Percentiles rank a stretch among this genome's conserved stretches.
These are phyloP conservation scores for Didymella arachidicola DNA, from an alignment of 2,329 filamentous ascomycete species.

Conservation along the genomic window DNA sequence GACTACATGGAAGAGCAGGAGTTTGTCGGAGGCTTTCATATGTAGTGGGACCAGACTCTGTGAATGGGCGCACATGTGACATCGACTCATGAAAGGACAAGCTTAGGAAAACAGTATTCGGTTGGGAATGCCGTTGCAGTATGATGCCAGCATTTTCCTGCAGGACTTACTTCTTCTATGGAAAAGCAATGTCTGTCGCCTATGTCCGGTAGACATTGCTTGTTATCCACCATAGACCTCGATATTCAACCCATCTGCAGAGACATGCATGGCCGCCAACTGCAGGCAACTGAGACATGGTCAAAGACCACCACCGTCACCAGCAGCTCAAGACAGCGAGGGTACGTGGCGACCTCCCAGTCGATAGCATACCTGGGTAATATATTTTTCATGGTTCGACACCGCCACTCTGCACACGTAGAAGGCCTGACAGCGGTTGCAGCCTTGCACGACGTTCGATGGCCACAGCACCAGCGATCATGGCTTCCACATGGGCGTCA, in stretches of 20 bases:
- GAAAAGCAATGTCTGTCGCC: not conserved
- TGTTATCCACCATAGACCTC: no score
- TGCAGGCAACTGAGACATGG: slow-evolving; percentile 1
- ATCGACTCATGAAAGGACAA: not conserved
- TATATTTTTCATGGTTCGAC: not conserved
- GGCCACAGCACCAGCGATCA: slow-evolving; percentile 1
- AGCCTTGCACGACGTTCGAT: slow-evolving; percentile 2
- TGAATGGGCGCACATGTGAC: not conserved
- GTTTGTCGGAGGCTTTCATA: not conserved
- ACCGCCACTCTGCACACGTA: not conserved
- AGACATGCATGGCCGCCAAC: not conserved
- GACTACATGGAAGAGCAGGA: not conserved
- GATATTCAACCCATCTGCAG: not conserved
- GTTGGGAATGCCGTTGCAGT: not conserved
- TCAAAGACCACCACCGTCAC: not conserved
- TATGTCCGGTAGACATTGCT: not conserved
- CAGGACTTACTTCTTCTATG: not conserved
- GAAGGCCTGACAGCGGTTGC: not conserved
- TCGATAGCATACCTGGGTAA: not conserved
- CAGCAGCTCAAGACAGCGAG: slow-evolving; percentile 1
- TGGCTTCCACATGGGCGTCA: slow-evolving; percentile 18
- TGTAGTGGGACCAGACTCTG: not conserved
- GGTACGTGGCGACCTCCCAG: slow-evolving; percentile 1
- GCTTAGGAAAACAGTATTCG: not conserved
- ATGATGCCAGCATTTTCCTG: not conserved